Evolutionary conservation across 2,329 filamentous ascomycete species (phyloP).

Genomic region (Alternaria postmessia): DNA sequence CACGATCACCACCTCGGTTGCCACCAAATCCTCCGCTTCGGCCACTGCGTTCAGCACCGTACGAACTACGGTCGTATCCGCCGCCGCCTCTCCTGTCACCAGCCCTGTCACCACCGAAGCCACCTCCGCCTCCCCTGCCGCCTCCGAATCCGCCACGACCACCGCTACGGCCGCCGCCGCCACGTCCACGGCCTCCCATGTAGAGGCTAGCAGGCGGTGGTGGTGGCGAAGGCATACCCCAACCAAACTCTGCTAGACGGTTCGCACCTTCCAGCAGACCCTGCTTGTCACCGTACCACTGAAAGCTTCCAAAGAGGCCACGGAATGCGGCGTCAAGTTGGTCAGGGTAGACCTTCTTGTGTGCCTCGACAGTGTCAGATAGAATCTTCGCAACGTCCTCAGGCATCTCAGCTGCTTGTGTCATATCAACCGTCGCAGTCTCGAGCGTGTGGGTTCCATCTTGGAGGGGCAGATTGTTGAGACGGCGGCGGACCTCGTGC

Average conservation of each 20-base stretch:
- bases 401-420: slow-evolving; percentile 52
- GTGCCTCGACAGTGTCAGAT: slow-evolving; percentile 53
- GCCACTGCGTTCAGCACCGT: slow-evolving; percentile 16
- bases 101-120: slow-evolving; percentile 16
- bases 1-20: slow-evolving; percentile 11
- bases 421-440: slow-evolving; percentile 59
- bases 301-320: slow-evolving; percentile 64
- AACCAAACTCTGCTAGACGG: slow-evolving; percentile 56
- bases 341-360: slow-evolving; percentile 53
- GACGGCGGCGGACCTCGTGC: slow-evolving; percentile 56
- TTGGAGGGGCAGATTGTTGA: slow-evolving; percentile 67
- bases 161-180: slow-evolving; percentile 17
- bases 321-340: slow-evolving; percentile 62
- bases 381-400: slow-evolving; percentile 56
- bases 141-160: slow-evolving; percentile 28
- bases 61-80: no score
- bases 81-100: background rate
- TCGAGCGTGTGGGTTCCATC: slow-evolving; percentile 62
- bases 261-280: slow-evolving; percentile 56
- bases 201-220: slow-evolving; percentile 37
- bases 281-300: slow-evolving; percentile 53
- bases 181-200: slow-evolving; percentile 22
- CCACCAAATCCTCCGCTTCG: slow-evolving; percentile 13
- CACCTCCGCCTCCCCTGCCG: slow-evolving; percentile 10
- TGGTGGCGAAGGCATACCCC: slow-evolving; percentile 56